Evolutionary conservation across 225 moss, liverwort and hornwort species (phyloP), one percentile per base, ranked within the genome.

Genomic region (Climacium dendroides): DNA sequence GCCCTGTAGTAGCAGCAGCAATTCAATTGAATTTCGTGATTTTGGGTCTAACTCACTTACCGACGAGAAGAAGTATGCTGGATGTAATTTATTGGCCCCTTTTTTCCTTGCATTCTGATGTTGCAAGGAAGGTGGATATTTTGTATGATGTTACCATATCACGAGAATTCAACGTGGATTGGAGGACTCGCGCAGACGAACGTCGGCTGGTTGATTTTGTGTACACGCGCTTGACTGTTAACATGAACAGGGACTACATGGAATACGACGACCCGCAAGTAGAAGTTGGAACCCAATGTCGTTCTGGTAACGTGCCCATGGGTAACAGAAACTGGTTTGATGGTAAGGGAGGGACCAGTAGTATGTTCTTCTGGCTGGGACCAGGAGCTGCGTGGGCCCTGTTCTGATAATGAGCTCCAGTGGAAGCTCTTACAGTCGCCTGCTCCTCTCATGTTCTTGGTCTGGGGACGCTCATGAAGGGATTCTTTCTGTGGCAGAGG

Each of bases 1-100:
- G 88, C 90, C 89, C 62, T 83, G 83, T 87, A 88, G 85, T 50
- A 80, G 86, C 45, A 88, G 87, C 82, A 63, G 89, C 87, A 80
- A 89, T 83, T 90, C 89, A 85, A 90, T 85, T 90, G 74, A 91
- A 90, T 82, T 88, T 87, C 73, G 37, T 91, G 91, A 86, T 85
- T 78, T 90, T 87, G 91, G 91, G 87, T 93, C 83, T 88, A 54
- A 76, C 70, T 61, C 85, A 76, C 26, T 79, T 35, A 73, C 23
- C 41, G 59, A 30, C 69, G 58, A 75, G 60, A 39, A 11, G 48
- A 14, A 57, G 19, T 12, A 57, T 50, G 50, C 37, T 58, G 50
- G 54, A 32, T 84, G 78, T 88, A 88, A 41, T 50, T 77, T 84
- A 70, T 39, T 70, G 59, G 64, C 72, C 78, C 66, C 62, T 86